Evolutionary conservation across 176 grass and related monocot species (phyloP).

Genomic region (Puccinellia tenuiflora): DNA sequence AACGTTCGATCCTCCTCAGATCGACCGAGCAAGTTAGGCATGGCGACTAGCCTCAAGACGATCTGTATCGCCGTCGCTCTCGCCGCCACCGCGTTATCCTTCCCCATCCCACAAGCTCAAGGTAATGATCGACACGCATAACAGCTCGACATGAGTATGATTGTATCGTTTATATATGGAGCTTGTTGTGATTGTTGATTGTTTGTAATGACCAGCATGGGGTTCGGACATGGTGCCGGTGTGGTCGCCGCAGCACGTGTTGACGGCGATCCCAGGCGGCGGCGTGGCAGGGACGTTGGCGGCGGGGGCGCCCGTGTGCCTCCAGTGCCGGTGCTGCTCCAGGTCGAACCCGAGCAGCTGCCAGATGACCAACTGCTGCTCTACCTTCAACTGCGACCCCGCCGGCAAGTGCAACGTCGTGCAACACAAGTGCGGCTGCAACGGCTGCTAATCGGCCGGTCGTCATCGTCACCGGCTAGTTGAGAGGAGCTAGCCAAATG

Average conservation of each 20-base stretch:
- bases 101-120: neutral
- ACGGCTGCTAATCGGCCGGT: neutral
- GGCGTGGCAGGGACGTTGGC: neutral
- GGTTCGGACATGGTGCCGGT: neutral
- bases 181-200: neutral
- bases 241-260: neutral
- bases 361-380: neutral
- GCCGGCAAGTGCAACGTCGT: neutral
- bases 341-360: neutral
- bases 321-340: constrained; percentile 8
- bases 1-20: neutral
- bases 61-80: neutral
- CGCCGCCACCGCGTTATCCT: neutral
- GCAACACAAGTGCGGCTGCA: neutral
- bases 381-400: neutral
- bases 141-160: neutral
- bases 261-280: neutral
- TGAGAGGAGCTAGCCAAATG: neutral
- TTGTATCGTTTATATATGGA: neutral
- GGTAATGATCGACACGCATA: neutral
- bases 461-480: neutral
- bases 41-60: neutral
- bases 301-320: neutral
- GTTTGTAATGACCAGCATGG: neutral
- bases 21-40: neutral